Percentiles rank a stretch among this genome's conserved stretches.
Conservation (phyloP, 2,329 filamentous ascomycete genomes). For the Mariannaea elegans region DNA sequence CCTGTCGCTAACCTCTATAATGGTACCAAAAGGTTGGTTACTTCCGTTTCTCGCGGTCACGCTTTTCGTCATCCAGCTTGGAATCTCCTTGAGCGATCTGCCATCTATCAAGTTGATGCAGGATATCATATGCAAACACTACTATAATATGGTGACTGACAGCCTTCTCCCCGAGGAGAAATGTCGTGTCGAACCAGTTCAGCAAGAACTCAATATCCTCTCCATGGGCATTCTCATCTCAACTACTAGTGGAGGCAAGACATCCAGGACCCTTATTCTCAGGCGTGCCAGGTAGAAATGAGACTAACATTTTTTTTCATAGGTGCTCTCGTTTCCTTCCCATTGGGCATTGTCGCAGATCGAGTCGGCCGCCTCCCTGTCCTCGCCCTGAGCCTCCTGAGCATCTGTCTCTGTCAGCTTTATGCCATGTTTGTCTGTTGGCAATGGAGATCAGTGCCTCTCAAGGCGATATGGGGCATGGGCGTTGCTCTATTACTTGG, state of each 20-base stretch:
- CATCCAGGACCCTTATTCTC: not conserved
- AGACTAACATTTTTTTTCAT: slow-evolving; percentile 1
- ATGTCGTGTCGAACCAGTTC: slow-evolving; percentile 32
- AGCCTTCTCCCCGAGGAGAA: slow-evolving; percentile 26
- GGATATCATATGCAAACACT: slow-evolving; percentile 35
- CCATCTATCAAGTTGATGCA: slow-evolving; percentile 36
- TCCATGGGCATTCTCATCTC: slow-evolving; percentile 33
- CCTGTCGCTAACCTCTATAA: not conserved
- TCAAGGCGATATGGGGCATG: slow-evolving; percentile 37
- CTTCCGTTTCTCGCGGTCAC: slow-evolving; percentile 33
- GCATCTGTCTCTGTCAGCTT: slow-evolving; percentile 35
- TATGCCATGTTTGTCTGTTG: slow-evolving; percentile 33
- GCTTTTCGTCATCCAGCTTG: slow-evolving; percentile 38
- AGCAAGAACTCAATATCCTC: slow-evolving; percentile 34
- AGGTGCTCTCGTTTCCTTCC: slow-evolving; percentile 36
- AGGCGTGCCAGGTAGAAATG: not conserved
- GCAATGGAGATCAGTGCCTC: slow-evolving; percentile 29
- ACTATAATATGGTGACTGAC: slow-evolving; percentile 4
- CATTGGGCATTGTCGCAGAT: slow-evolving; percentile 36
- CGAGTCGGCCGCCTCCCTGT: slow-evolving; percentile 36
- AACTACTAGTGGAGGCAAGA: slow-evolving; percentile 28
- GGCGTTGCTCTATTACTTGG: slow-evolving; percentile 36
- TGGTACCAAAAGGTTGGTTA: slow-evolving; percentile 24
- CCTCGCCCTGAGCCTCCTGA: slow-evolving; percentile 35
- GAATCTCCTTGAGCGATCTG: slow-evolving; percentile 35